Evolutionary conservation across 495 filamentous ascomycete genomes (phyloP), one percentile per base, ranked within the genome.

Genomic region (Penicillium goetzii): DNA sequence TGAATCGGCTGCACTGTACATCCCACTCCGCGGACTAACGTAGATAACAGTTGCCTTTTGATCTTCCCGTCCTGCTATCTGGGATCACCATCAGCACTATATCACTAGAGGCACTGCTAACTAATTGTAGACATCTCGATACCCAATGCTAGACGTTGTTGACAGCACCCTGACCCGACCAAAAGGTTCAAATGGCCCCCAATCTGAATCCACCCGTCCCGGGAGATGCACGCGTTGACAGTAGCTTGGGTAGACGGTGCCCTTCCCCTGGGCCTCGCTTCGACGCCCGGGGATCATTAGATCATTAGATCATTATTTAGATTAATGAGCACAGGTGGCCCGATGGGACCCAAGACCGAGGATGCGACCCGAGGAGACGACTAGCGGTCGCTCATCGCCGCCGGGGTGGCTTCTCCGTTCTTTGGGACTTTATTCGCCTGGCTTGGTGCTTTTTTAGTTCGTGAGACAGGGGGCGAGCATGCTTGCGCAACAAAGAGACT

Each of bases 151-250:
- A 3, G n/a, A 21, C 6, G 19, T 45, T 15, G 14, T 10, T 15
- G 41, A 8, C 14, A 9, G 41, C 41, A 45, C 6, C 23, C 25
- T 6, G 47, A 30, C 32, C 52, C 28, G 52, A 34, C 28, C 28
- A 8, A 8, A 34, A 21, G 52, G 52, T 19, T 28, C 30, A 11
- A 62, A 55, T 51, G 21, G 43, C 58, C 54, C 47, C 32, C 11
- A 33, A 32, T 4, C 1, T 32, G 30, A 40, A 65, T 63, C 66
- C 61, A 67, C 60, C 33, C 12, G 43, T 14, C 8, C 34, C 67
- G 70, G 68, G 70, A 68, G 70, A 72, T 72, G 43, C 47, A 59
- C 70, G 47, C 26, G 52, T 55, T 72, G 68, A 71, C 68, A 68
- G 68, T 43, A 33, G 63, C 59, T 66, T 70, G 68, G 65, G 62